Conservation (phyloP, 352 stramenopile genomes). For the Phytopythium delawarense region DNA sequence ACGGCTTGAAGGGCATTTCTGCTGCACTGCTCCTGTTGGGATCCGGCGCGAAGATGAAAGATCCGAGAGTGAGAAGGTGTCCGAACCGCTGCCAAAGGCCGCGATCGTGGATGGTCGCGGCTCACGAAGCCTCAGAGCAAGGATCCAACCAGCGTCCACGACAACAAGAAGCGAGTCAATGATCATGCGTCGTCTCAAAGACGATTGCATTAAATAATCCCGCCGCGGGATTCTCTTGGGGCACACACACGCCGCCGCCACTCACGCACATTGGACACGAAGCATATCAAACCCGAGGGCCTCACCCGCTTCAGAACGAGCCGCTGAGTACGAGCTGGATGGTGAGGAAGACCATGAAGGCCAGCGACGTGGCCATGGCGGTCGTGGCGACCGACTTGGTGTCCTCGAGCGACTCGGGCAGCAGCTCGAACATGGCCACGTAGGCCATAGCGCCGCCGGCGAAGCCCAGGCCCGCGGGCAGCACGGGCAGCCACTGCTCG, state of each 20-base stretch:
- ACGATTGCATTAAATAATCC: neutral
- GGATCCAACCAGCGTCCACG: no score
- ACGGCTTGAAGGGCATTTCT: neutral
- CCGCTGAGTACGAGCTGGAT: conserved; percentile 78
- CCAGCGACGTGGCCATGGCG: conserved; percentile 57
- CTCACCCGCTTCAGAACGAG: conserved; percentile 14
- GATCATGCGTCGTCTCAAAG: no score
- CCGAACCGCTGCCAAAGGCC: no score
- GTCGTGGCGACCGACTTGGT: conserved; percentile 75
- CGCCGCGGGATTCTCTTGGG: neutral
- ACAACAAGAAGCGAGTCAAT: no score
- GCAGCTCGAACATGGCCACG: conserved; percentile 88
- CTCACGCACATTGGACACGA: neutral
- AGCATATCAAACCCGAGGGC: neutral
- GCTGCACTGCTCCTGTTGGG: neutral
- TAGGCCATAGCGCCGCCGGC: conserved; percentile 96
- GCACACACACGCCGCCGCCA: neutral
- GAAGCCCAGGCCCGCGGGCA: conserved; percentile 95
- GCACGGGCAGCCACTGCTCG: conserved; percentile 91
- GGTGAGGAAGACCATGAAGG: conserved; percentile 81
- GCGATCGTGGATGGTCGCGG: no score
- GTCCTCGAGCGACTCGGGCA: conserved; percentile 81
- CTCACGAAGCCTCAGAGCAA: no score
- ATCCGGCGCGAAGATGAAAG: neutral
- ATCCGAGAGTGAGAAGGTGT: neutral